Evolutionary conservation across 225 moss, liverwort and hornwort genomes (phyloP).

Genomic region (Asterella californica): DNA sequence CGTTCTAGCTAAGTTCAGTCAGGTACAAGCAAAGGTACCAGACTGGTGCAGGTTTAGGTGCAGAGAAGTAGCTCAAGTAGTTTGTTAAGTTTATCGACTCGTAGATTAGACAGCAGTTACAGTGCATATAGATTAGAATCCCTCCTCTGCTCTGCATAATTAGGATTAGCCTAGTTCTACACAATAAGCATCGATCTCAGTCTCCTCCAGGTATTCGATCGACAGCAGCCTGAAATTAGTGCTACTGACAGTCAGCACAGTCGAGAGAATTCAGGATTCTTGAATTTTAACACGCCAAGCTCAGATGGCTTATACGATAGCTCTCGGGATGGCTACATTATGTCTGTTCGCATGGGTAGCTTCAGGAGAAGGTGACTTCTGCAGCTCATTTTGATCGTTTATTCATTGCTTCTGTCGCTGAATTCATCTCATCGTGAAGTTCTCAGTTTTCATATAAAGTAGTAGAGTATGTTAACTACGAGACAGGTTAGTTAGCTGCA

Average conservation of each 20-base stretch:
- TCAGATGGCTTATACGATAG: neutral
- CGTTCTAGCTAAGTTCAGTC: neutral
- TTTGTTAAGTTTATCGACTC: neutral
- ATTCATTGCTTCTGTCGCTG: neutral
- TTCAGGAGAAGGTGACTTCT: conserved; percentile 7
- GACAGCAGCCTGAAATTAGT: neutral
- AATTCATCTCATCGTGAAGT: neutral
- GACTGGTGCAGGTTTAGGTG: neutral
- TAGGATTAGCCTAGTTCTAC: neutral
- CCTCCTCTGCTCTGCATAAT: neutral
- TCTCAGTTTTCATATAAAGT: neutral
- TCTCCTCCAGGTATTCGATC: neutral
- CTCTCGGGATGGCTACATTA: neutral
- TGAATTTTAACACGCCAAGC: neutral
- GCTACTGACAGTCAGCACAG: neutral
- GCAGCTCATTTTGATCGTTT: neutral
- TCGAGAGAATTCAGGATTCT: neutral
- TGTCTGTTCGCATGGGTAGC: conserved; percentile 8
- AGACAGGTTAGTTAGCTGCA: neutral
- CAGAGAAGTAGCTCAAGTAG: neutral
- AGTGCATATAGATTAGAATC: too few species aligned
- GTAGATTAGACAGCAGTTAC: too few species aligned
- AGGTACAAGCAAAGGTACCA: neutral
- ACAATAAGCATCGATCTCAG: neutral
- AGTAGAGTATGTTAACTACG: neutral